Conservation (phyloP, 495 filamentous ascomycete species). For the Neurospora intermedia region DNA sequence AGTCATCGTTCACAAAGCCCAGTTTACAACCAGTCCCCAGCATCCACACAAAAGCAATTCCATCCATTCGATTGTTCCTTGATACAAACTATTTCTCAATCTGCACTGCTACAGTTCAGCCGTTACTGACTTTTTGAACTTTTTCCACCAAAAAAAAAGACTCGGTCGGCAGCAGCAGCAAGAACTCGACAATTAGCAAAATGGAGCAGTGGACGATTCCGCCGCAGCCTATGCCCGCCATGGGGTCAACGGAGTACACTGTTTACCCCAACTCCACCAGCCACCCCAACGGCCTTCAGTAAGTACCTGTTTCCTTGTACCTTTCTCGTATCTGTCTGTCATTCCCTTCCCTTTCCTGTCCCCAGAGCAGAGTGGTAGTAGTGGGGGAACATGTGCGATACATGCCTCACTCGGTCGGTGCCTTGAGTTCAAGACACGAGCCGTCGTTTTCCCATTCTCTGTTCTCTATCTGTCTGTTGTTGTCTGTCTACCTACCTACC, state of each 20-base stretch:
- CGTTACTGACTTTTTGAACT: not conserved
- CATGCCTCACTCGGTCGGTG: not conserved
- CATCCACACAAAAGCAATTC: not conserved
- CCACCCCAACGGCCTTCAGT: conserved; percentile 41
- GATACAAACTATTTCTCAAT: not conserved
- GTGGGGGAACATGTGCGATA: not conserved
- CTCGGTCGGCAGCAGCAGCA: not conserved
- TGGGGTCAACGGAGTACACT: conserved; percentile 23
- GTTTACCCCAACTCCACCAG: conserved; percentile 37
- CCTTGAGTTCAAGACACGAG: conserved; percentile 5
- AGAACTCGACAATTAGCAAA: not conserved
- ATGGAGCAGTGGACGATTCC: conserved; percentile 45
- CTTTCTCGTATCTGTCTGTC: conserved; percentile 24
- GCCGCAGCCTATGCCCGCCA: conserved; percentile 21
- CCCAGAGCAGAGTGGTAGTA: not conserved
- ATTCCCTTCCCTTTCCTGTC: not conserved
- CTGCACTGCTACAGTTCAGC: not conserved
- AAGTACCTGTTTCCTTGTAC: conserved; percentile 38
- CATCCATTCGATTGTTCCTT: not conserved
- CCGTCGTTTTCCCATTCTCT: not conserved
- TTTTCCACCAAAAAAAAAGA: not conserved
- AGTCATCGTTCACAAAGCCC: not conserved
- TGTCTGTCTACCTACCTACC: too few species aligned
- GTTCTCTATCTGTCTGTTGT: conserved; percentile 8
- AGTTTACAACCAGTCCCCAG: not conserved